Percentiles rank a stretch among this genome's conserved stretches.
Evolutionary conservation across 441 rosid species (phyloP).

Genomic region (Euphorbia celastroides): DNA sequence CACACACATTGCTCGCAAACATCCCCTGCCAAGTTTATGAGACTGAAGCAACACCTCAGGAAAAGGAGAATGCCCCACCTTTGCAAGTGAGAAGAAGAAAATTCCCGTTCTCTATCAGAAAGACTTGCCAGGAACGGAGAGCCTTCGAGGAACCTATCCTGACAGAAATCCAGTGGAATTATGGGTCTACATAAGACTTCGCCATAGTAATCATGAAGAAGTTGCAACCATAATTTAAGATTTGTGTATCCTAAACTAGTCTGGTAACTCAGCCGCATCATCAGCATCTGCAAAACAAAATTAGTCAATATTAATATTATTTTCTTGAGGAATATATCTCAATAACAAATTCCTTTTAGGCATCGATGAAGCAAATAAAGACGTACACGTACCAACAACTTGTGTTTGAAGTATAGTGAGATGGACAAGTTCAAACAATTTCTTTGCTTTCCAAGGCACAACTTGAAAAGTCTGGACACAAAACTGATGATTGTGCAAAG

Average conservation of each 20-base stretch:
- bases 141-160: slow-evolving; percentile 54
- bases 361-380: slow-evolving; percentile 7
- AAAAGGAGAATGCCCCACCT: slow-evolving; percentile 66
- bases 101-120: slow-evolving; percentile 27
- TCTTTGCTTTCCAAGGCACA: slow-evolving; percentile 54
- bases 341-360: neutral
- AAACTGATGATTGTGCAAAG: slow-evolving; percentile 33
- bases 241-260: no score
- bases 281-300: slow-evolving; percentile 55
- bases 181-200: slow-evolving; percentile 44
- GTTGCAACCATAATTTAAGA: no score
- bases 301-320: neutral
- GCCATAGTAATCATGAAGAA: slow-evolving; percentile 53
- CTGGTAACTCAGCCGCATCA: slow-evolving; percentile 66
- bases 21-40: slow-evolving; percentile 40
- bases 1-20: slow-evolving; percentile 28
- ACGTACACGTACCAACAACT: slow-evolving; percentile 57
- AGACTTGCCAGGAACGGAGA: slow-evolving; percentile 58
- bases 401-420: slow-evolving; percentile 65
- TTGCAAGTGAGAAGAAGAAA: slow-evolving; percentile 45
- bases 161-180: slow-evolving; percentile 19
- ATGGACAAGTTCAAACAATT: slow-evolving; percentile 26
- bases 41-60: slow-evolving; percentile 58
- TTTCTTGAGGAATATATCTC: neutral
- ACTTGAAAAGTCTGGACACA: slow-evolving; percentile 52